Evolutionary conservation across 192 early-diverging fungal genomes (phyloP), one percentile per base, ranked within the genome.

Genomic region (Spizellomyces punctatus): DNA sequence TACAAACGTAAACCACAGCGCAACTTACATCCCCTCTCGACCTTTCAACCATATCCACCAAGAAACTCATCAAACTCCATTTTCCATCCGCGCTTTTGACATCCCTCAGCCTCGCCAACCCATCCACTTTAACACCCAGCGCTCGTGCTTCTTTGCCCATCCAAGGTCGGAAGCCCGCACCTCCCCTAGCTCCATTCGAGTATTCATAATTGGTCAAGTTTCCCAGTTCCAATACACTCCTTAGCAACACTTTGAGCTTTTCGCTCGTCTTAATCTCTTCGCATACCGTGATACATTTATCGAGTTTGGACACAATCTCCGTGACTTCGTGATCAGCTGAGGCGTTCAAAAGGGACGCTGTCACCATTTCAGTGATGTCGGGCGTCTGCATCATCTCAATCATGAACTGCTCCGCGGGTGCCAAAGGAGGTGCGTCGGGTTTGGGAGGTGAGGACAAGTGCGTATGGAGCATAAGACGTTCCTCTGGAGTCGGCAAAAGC

Each of bases 1-100:
- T 19, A 63, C 69, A 64, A 71, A 36, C 8, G 45, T 50, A 27
- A 46, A 8, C 61, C 59, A 9, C 44, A 10, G 7, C 36, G 60
- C 6, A 71, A 22, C 14, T 56, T 19, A 60, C 72, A 47, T 86
- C 84, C 21, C 79, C 69, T 10, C 74, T 54, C 42, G 47, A 75
- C 61, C 72, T 66, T 27, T 71, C 71, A 6, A 87, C 71, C 80
- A 86, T 81, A 27, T 85, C 86, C 6, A 83, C 85, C 61, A 88
- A 64, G 46, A 84, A 85, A 46, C 71, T 83, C 82, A 88, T 80
- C 57, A 88, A 66, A 46, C 75, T 83, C 79, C 81, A 85, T 50
- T 83, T 83, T 6, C 85, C 85, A 60, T 88, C 86, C 27, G 78
- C 78, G 36, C 76, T 79, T 71, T 88, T 88, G 14, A 88, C 83